phyloP scores from a whole-genome alignment of 352 stramenopile species.

The Sclerospora graminicola region DNA sequence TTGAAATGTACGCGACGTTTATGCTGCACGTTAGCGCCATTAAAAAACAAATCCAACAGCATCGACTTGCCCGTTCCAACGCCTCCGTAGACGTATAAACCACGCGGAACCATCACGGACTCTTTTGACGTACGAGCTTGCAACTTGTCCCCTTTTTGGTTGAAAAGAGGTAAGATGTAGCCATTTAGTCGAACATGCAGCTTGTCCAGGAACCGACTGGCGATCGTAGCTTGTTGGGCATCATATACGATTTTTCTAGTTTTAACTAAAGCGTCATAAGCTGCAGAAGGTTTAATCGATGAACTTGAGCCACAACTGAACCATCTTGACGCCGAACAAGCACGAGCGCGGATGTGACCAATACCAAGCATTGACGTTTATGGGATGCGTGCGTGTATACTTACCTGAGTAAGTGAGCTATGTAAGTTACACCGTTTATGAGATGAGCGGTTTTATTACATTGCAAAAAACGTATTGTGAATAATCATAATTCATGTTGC shows the following conservation, averaged over 20 bases:
- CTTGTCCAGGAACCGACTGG: slow-evolving; percentile 44
- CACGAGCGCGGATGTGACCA: slow-evolving; percentile 1
- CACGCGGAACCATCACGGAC: slow-evolving; percentile 51
- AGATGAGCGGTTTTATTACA: too few species aligned
- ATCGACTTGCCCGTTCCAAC: slow-evolving; percentile 96
- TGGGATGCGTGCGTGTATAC: too few species aligned
- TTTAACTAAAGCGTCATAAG: slow-evolving; percentile 21
- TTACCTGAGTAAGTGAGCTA: too few species aligned
- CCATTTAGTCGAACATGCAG: slow-evolving; percentile 37
- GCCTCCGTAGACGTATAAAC: slow-evolving; percentile 91
- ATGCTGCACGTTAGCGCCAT: slow-evolving; percentile 33
- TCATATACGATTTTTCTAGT: slow-evolving; percentile 20
- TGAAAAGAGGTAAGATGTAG: slow-evolving; percentile 39
- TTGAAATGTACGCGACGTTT: slow-evolving; percentile 96
- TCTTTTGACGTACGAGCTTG: neutral
- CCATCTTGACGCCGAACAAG: slow-evolving; percentile 2
- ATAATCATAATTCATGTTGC: too few species aligned
- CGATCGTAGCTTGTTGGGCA: slow-evolving; percentile 19
- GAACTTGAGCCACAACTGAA: slow-evolving; percentile 2
- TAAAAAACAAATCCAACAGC: slow-evolving; percentile 94
- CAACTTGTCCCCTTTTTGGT: neutral
- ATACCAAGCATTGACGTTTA: neutral
- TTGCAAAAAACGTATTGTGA: too few species aligned
- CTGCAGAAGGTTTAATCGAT: slow-evolving; percentile 19
- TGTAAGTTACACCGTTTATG: too few species aligned